phyloP scores from a whole-genome alignment of 345 rosid genomes.

The Rhodamnia argentea region DNA sequence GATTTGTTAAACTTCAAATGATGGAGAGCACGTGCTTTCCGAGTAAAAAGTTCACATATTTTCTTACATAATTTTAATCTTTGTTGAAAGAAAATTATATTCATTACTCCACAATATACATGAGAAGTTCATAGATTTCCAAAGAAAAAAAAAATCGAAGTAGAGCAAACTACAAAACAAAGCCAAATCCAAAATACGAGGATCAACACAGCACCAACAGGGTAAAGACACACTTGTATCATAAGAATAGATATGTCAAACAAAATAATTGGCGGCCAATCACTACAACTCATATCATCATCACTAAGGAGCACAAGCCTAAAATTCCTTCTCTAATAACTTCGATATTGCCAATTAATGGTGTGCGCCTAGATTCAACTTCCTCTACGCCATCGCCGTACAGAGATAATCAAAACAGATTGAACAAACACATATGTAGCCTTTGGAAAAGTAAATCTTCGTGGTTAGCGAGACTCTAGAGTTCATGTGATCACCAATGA shows the following conservation, averaged over 20 bases:
- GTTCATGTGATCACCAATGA: no score
- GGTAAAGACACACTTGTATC: background rate
- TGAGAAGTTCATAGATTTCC: background rate
- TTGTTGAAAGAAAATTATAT: background rate
- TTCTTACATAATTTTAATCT: background rate
- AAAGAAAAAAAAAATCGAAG: background rate
- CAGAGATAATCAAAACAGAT: no score
- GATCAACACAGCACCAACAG: rapidly evolving
- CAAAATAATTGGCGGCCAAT: rapidly evolving
- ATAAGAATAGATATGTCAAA: rapidly evolving
- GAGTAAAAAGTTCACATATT: no score
- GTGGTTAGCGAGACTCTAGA: no score
- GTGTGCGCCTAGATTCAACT: rapidly evolving
- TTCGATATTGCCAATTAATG: rapidly evolving
- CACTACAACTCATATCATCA: rapidly evolving
- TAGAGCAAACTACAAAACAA: background rate
- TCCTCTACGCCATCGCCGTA: no score
- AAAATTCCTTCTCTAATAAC: background rate
- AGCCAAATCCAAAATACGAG: background rate
- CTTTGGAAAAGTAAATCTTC: no score
- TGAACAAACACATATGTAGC: no score
- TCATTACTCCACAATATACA: background rate
- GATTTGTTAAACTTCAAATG: background rate
- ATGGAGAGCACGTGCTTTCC: background rate
- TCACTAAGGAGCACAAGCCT: background rate